These are phyloP conservation scores for Neonothopanus nambi DNA, from an alignment of 1,284 basidiomycete species.

Conservation along the genomic window DNA sequence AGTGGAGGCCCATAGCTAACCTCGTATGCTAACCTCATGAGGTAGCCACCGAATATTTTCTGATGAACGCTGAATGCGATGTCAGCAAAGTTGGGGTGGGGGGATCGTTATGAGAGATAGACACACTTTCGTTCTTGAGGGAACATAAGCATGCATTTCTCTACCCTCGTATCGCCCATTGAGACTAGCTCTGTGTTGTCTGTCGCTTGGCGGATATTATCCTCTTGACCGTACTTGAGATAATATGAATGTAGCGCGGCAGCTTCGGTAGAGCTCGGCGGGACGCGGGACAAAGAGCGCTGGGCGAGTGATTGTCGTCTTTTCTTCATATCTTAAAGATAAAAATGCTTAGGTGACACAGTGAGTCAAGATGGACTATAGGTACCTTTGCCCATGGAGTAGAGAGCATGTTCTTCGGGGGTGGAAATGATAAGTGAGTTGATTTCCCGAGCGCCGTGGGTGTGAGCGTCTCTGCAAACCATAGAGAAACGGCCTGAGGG, in stretches of 20 bases:
- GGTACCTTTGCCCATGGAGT: slow-evolving; percentile 69
- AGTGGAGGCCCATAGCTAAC: slow-evolving; percentile 28
- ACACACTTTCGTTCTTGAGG: slow-evolving; percentile 80
- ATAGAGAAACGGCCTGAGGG: slow-evolving; percentile 70
- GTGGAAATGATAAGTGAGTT: slow-evolving; percentile 63
- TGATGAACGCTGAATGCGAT: slow-evolving; percentile 60
- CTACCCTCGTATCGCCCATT: slow-evolving; percentile 66
- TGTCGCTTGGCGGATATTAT: neutral
- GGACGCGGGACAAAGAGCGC: slow-evolving; percentile 66
- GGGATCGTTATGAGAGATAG: neutral
- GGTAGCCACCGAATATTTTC: slow-evolving; percentile 72
- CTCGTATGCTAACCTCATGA: slow-evolving; percentile 67
- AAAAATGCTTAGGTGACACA: neutral
- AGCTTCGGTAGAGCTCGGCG: slow-evolving; percentile 71
- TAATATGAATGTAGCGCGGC: slow-evolving; percentile 68
- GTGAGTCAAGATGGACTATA: slow-evolving; percentile 7
- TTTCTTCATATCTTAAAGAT: slow-evolving; percentile 43
- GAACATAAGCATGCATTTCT: slow-evolving; percentile 80
- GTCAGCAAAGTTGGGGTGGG: neutral
- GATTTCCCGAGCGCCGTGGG: slow-evolving; percentile 65
- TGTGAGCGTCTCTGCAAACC: slow-evolving; percentile 76
- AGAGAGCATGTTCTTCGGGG: slow-evolving; percentile 63
- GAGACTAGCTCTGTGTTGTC: slow-evolving; percentile 47
- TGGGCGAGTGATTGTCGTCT: slow-evolving; percentile 52
- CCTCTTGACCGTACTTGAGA: slow-evolving; percentile 50